Evolutionary conservation across 2,329 filamentous ascomycete species (phyloP).

Genomic region (Epichloe gansuensis): DNA sequence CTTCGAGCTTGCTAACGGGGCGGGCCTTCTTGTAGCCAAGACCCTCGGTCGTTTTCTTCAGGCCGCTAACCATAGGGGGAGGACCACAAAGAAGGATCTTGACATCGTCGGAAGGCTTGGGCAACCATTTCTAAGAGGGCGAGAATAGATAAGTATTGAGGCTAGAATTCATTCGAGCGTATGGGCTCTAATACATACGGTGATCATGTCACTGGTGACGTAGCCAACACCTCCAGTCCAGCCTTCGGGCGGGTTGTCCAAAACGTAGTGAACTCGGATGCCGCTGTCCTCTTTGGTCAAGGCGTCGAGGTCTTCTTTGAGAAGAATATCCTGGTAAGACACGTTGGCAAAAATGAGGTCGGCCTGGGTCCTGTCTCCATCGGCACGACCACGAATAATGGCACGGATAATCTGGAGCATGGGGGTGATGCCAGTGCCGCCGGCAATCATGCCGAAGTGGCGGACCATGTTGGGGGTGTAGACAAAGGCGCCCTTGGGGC

Average conservation of each 20-base stretch:
- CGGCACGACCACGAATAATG: slow-evolving; percentile 65
- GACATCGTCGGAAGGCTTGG: slow-evolving; percentile 71
- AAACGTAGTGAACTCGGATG: slow-evolving; percentile 85
- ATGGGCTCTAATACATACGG: slow-evolving; percentile 36
- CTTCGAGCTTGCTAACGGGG: slow-evolving; percentile 92
- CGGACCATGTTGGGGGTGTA: slow-evolving; percentile 96
- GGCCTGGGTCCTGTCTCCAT: slow-evolving; percentile 75
- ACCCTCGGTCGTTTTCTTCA: slow-evolving; percentile 89
- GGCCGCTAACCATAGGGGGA: slow-evolving; percentile 92
- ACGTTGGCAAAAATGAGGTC: slow-evolving; percentile 98
- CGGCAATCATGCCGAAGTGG: slow-evolving; percentile 95
- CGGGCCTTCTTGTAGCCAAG: slow-evolving; percentile 86
- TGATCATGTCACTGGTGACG: slow-evolving; percentile 91
- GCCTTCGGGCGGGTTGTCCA: slow-evolving; percentile 86
- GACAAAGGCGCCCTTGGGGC: slow-evolving; percentile 95
- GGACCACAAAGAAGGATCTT: slow-evolving; percentile 93
- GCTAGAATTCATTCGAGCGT: not conserved
- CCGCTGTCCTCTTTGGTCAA: slow-evolving; percentile 63
- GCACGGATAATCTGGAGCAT: slow-evolving; percentile 96
- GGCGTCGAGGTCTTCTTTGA: slow-evolving; percentile 81
- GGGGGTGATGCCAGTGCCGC: slow-evolving; percentile 93
- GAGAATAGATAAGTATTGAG: not conserved
- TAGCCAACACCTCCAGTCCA: slow-evolving; percentile 93
- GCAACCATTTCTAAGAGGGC: slow-evolving; percentile 49
- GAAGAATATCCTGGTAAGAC: slow-evolving; percentile 78